Evolutionary conservation across 768 basidiomycete species (phyloP), one percentile per base, ranked within the genome.

Genomic region (Kwoniella shandongensis): DNA sequence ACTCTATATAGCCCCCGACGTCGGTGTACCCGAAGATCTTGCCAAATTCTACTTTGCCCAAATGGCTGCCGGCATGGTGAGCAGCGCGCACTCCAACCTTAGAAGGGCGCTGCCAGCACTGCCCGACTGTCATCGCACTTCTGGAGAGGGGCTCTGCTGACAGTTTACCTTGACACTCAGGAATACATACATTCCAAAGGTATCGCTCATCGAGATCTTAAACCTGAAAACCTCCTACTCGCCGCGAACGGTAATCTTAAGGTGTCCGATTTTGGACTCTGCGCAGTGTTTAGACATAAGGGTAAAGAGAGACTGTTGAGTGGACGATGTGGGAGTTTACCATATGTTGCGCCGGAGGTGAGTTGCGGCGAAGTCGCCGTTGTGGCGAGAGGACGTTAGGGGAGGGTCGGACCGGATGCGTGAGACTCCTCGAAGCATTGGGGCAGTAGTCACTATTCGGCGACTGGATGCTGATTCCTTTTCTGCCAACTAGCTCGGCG

Each of bases 331-430:
- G 93, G 93, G 1, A 93, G 90, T 76, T 76, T 93, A 45, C 93
- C 93, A 0, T 98, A 98, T 73, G 86, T 94, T 13, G 93, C 93
- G 0, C 93, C 93, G 0, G 93, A 97, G 80, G 92, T 91, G 67
- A 35, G 81, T 67, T 25, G 32, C 23, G 30, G 44, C 6, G 23
- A 29, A 26, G 38, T 26, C 36, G 39, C n/a, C n/a, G n/a, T n/a
- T n/a, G n/a, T n/a, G n/a, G n/a, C n/a, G n/a, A n/a, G n/a, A n/a
- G n/a, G n/a, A n/a, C n/a, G n/a, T n/a, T n/a, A n/a, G n/a, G n/a
- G n/a, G n/a, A n/a, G n/a, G n/a, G n/a, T n/a, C n/a, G n/a, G n/a
- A n/a, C n/a, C n/a, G n/a, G n/a, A n/a, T n/a, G n/a, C n/a, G n/a
- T n/a, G n/a, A n/a, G n/a, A n/a, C n/a, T n/a, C n/a, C n/a, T n/a